Evolutionary conservation across 352 stramenopile genomes (phyloP), one percentile per base, ranked within the genome.

Genomic region (Phytophthora sojae): DNA sequence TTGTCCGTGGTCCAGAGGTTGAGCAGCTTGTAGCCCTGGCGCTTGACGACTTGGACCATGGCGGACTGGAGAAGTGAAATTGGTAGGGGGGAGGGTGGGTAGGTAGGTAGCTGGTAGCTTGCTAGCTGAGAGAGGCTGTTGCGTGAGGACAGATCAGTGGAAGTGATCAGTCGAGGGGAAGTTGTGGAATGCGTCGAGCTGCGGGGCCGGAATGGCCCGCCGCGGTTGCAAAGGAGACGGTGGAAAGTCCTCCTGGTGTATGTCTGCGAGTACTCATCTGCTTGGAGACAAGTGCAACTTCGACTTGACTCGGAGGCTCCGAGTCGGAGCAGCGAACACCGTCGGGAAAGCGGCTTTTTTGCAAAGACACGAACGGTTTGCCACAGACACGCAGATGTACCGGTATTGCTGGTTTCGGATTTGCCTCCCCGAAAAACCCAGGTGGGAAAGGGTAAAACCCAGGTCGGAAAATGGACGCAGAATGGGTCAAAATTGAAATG

Each of bases 1-100:
- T 71, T 82, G 77, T 91, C 83, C 12, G 83, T 91, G 44, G 64
- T 75, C 83, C 83, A 91, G 58, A 91, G 83, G 73, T 84, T 88
- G 70, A 77, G 39, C 2, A 77, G 64, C 58, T 73, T 73, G 69
- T 73, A 73, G 37, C 64, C 64, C 39, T 49, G 25, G n/a, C 69
- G 69, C 63, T 72, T 76, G 52, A 67, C 15, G 52, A 72, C 32
- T 47, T 62, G 62, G 32, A 53, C 47, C n/a, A 29, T 29, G 47
- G 47, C 30, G 1, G 5, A 8, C 6, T 17, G 5, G 7, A 19
- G 73, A 90, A 91, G 56, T 81, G 83, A 79, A 85, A 85, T n/a
- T 2, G 44, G 44, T 51, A 3, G 12, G 44, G 6, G 44, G 12
- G 15, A 17, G 12, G 12, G 44, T 19, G n/a, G n/a, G n/a, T n/a